Conservation (phyloP, 2,329 filamentous ascomycete genomes). For the Chaetomium olivaceum region DNA sequence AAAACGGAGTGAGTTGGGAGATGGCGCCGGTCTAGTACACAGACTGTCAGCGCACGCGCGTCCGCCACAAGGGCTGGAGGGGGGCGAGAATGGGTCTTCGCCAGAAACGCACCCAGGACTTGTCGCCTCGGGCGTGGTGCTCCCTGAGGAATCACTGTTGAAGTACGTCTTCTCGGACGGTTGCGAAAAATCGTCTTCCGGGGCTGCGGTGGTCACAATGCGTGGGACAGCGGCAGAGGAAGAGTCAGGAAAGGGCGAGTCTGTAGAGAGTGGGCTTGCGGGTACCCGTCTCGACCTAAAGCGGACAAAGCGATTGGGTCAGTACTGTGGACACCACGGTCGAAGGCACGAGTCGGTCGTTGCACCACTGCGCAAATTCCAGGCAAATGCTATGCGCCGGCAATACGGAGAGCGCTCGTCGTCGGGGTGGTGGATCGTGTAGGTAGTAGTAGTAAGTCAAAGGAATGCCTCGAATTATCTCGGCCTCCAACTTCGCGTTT, state of each 20-base stretch:
- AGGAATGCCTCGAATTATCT: background rate
- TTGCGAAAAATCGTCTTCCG: slow-evolving; percentile 33
- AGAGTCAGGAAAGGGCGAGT: slow-evolving; percentile 34
- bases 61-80: background rate
- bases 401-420: background rate
- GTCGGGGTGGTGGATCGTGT: background rate
- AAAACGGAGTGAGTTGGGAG: slow-evolving; percentile 32
- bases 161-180: slow-evolving; percentile 40
- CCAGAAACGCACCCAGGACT: slow-evolving; percentile 37
- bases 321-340: slow-evolving; percentile 40
- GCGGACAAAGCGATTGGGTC: slow-evolving; percentile 34
- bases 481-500: background rate
- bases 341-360: slow-evolving; percentile 33
- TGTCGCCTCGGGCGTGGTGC: slow-evolving; percentile 38
- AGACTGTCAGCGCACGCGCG: slow-evolving; percentile 1
- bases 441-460: background rate
- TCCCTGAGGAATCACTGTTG: slow-evolving; percentile 42
- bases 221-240: slow-evolving; percentile 39
- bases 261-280: slow-evolving; percentile 31
- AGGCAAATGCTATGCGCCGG: slow-evolving; percentile 2
- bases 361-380: slow-evolving; percentile 35
- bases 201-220: slow-evolving; percentile 38
- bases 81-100: background rate
- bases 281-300: slow-evolving; percentile 51
- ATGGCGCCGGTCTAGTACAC: slow-evolving; percentile 20